A percentile compares a stretch with the other conserved stretches of the same genome.
phyloP scores from a whole-genome alignment of 164 flowering plant genomes.

The Annona squamosa region DNA sequence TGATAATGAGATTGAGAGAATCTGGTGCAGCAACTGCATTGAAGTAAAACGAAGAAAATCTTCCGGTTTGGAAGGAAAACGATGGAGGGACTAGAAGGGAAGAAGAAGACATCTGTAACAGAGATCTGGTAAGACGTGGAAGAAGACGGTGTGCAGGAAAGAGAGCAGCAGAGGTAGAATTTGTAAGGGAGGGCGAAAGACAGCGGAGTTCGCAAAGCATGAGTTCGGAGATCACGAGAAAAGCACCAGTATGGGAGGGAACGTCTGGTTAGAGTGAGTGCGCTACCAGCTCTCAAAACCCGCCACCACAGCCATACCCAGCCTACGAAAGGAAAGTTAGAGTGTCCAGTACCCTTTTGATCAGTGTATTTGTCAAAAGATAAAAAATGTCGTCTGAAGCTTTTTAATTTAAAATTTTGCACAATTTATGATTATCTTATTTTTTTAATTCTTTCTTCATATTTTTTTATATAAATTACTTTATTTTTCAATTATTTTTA shows the following conservation, averaged over 20 bases:
- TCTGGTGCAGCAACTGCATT: conserved; percentile 6
- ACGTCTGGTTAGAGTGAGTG: not conserved
- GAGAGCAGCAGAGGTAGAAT: not conserved
- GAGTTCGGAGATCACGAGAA: not conserved
- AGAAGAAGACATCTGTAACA: conserved; percentile 33
- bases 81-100: conserved; percentile 34
- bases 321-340: not conserved
- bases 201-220: conserved; percentile 32
- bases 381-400: too few relatives aligned
- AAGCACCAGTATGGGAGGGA: not conserved
- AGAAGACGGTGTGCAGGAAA: not conserved
- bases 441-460: too few relatives aligned
- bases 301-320: not conserved
- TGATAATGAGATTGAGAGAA: conserved; percentile 17
- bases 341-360: not conserved
- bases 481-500: too few relatives aligned
- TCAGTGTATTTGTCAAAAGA: too few relatives aligned
- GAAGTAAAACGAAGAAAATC: conserved; percentile 9
- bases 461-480: too few relatives aligned
- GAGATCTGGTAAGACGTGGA: not conserved
- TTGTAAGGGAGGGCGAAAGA: not conserved
- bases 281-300: too few relatives aligned
- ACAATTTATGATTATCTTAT: too few relatives aligned
- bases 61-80: conserved; percentile 24
- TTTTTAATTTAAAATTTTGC: too few relatives aligned